Base-by-base conservation (phyloP, 305 asterid genomes). In the Fraxinus paxiana region DNA sequence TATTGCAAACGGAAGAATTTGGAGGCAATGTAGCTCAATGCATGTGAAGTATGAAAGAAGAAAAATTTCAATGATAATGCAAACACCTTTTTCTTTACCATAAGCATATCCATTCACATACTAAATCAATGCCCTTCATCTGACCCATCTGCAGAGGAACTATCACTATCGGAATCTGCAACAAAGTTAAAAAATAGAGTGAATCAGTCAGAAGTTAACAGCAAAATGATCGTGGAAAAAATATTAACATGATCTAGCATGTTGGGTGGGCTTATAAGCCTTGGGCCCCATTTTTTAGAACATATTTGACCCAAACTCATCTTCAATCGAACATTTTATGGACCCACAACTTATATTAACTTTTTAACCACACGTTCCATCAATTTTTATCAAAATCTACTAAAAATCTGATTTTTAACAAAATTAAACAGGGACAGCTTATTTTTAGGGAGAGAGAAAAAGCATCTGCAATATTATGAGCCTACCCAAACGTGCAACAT, bases 121-220 rank as follows among this genome's bases (percentile, higher is more conserved):
- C 79, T 83, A 9, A 83, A 88, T 70, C 88, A 87, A 56, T 63
- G 88, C 41, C 84, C 88, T 8, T 83, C 88, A 82, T 86, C 91
- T 18, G 93, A 88, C 56, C 90, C 92, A 82, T 82, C 77, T 15
- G 89, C 92, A 26, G 92, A 88, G 56, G 91, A 87, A 85, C 92
- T 88, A 43, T 87, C 92, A 26, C 91, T 88, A 67, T 87, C 93
- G 75, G 93, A 90, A 87, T 90, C 93, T 90, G 91, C 80, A 78
- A 13, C 7, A 3, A 28, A 34, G 56, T 65, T 63, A 56, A 59
- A 33, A 56, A 3, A 41, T 15, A 31, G 22, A 34, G 70, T 34
- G 74, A 56, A n/a, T 10, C 6, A 9, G 33, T 24, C 28, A 0
- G 75, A 1, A 38, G 5, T 51, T 30, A 70, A 54, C 41, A 74